phyloP scores from a whole-genome alignment of 805 yeast species.

The Starmerella scarabaei region DNA sequence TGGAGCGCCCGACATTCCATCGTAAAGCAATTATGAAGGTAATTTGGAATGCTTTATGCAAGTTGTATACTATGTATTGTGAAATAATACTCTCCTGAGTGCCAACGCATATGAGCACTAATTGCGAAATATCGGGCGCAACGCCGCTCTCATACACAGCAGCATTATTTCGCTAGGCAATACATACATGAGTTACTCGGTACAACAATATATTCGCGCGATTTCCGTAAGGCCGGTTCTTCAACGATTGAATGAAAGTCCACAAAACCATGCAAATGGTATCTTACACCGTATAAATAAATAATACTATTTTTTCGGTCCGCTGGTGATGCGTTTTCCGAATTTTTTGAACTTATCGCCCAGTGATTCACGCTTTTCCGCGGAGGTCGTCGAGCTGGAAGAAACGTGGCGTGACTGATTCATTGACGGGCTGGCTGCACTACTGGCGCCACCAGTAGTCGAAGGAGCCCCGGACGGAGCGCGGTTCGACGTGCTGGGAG shows the following conservation, averaged over 20 bases:
- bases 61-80: no score
- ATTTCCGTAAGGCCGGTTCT: not conserved
- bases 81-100: no score
- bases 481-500: not conserved
- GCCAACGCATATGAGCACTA: no score
- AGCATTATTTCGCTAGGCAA: no score
- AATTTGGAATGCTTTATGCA: no score
- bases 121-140: no score
- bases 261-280: not conserved
- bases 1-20: conserved; percentile 1
- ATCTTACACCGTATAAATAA: not conserved
- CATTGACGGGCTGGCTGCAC: not conserved
- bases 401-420: conserved; percentile 6
- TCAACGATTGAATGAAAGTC: not conserved
- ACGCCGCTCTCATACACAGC: no score
- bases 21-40: no score
- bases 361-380: conserved; percentile 16
- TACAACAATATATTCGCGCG: not conserved
- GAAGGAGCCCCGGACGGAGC: not conserved
- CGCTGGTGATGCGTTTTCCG: conserved; percentile 20
- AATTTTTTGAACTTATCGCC: conserved; percentile 21
- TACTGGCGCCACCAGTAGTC: not conserved
- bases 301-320: conserved; percentile 6
- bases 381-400: conserved; percentile 10
- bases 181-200: not conserved